These are phyloP conservation scores for Dissophora ornata DNA, from an alignment of 192 early-diverging fungal species.

Conservation along the genomic window DNA sequence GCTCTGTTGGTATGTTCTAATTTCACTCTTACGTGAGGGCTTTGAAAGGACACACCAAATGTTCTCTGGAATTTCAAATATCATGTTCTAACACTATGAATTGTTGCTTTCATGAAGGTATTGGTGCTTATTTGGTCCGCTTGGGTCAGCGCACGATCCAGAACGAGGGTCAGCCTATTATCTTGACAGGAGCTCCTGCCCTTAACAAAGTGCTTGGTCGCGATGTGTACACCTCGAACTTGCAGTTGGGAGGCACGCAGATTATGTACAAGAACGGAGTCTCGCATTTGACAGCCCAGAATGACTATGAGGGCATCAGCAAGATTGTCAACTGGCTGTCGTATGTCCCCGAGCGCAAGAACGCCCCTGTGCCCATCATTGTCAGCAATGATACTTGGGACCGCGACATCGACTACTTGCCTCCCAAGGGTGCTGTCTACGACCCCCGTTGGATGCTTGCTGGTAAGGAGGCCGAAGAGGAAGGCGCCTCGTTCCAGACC, in stretches of 20 bases:
- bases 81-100: too few relatives aligned
- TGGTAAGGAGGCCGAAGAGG: slow-evolving; percentile 76
- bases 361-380: slow-evolving; percentile 74
- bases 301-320: slow-evolving; percentile 92
- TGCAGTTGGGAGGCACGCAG: slow-evolving; percentile 98
- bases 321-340: slow-evolving; percentile 95
- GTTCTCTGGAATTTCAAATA: too few relatives aligned
- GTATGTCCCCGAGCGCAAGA: slow-evolving; percentile 83
- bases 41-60: too few relatives aligned
- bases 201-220: slow-evolving; percentile 98
- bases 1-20: slow-evolving; percentile 83
- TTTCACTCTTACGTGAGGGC: not conserved
- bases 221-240: slow-evolving; percentile 97
- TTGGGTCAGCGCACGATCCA: slow-evolving; percentile 97
- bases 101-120: too few relatives aligned
- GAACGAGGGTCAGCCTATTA: slow-evolving; percentile 98
- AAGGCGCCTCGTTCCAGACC: slow-evolving; percentile 70
- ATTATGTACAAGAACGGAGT: slow-evolving; percentile 99
- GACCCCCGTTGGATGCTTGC: slow-evolving; percentile 93
- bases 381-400: slow-evolving; percentile 80
- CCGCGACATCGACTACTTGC: slow-evolving; percentile 84
- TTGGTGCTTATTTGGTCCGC: slow-evolving; percentile 98
- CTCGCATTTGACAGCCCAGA: slow-evolving; percentile 94
- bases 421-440: slow-evolving; percentile 81
- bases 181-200: slow-evolving; percentile 95